Base-by-base conservation (phyloP, 2,329 filamentous ascomycete species). In the Aspergillus tanneri region DNA sequence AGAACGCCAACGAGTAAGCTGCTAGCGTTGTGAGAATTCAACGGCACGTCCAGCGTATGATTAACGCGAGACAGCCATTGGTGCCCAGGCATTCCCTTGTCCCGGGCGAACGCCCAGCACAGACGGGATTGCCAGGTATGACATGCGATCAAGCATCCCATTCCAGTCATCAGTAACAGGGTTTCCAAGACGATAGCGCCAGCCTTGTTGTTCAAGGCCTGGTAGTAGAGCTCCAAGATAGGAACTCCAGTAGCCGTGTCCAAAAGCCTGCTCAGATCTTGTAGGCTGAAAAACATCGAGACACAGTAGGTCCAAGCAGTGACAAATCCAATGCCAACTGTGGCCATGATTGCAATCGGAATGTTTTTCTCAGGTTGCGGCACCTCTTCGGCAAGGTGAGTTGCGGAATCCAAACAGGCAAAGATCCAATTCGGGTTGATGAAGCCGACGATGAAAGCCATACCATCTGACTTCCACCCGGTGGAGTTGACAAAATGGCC, bases 361-460 rank as follows among this genome's bases (percentile, higher is more conserved):
- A 79, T 70, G 62, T 76, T 75, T 25, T 67, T 66, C 49, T 77
- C 74, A 0, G 77, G 77, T 1, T 63, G 59, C 12, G 73, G 72
- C 16, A 78, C 72, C 57, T 79, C 77, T 52, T 80, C 77, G 0
- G 77, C 75, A 40, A 80, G 65, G 56, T 79, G 74, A 2, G 75
- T 77, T 4, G 75, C 76, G 28, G 69, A 72, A 57, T 79, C 76
- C 8, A 79, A 68, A 50, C 75, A 77, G 9, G 75, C 73, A 50
- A 78, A 78, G 36, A 70, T 68, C 72, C 74, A 78, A 54, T 78
- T 78, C 22, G 72, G 71, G 56, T 77, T 77, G 50, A 79, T 74
- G n/a, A 79, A 62, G 14, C 77, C 77, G 45, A 77, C 73, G 46
- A 80, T 76, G 64, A 78, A 79, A 11, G 76, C 75, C 40, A 79